Conservation (phyloP, 2,329 filamentous ascomycete genomes). For the Cladosporium sphaerospermum region DNA sequence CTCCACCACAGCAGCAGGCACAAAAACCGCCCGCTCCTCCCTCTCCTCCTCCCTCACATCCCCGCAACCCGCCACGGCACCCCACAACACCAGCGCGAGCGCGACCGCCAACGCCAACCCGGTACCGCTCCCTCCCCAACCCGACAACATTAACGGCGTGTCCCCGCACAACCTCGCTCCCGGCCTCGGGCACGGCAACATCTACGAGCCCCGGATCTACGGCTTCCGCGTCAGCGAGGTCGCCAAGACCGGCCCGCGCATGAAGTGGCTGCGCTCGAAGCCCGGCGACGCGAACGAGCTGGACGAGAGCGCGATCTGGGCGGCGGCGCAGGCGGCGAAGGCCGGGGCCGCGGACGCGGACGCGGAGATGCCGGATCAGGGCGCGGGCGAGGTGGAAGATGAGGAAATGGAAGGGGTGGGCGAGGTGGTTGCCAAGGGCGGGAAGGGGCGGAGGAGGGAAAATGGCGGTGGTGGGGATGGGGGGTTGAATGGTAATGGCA, state of each 20-base stretch:
- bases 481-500: constrained; percentile 12
- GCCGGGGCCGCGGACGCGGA: constrained; percentile 15
- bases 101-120: constrained; percentile 8
- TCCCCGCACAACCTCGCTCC: constrained; percentile 81
- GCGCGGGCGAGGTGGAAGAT: constrained; percentile 25
- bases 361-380: constrained; percentile 27
- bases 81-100: constrained; percentile 6
- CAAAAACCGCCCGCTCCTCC: constrained; percentile 22
- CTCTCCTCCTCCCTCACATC: constrained; percentile 26
- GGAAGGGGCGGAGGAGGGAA: constrained; percentile 7
- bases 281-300: constrained; percentile 74
- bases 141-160: constrained; percentile 70
- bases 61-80: constrained; percentile 19
- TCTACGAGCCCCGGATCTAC: constrained; percentile 95
- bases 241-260: constrained; percentile 81
- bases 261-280: constrained; percentile 91
- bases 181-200: constrained; percentile 70
- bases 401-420: constrained; percentile 19
- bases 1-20: constrained; percentile 12
- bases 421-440: neutral
- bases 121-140: constrained; percentile 37
- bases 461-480: constrained; percentile 9
- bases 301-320: constrained; percentile 58
- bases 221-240: constrained; percentile 91
- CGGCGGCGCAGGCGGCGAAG: constrained; percentile 18